Evolutionary conservation across 2,329 filamentous ascomycete genomes (phyloP), one percentile per base, ranked within the genome.

Genomic region (Zymoseptoria passerinii): DNA sequence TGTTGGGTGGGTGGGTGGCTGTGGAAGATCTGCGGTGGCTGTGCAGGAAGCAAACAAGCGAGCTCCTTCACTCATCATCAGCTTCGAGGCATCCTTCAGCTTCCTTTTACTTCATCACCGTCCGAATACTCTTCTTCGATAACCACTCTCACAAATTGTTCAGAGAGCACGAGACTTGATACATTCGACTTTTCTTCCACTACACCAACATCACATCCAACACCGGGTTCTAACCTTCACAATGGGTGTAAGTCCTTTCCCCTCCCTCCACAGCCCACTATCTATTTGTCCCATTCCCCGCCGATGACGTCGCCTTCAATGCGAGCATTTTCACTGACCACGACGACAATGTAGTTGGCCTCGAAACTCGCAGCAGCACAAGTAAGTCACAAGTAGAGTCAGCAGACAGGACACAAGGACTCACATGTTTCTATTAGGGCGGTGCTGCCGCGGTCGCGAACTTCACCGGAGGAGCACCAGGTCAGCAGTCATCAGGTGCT

Each of bases 331-430:
- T 28, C 9, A 52, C 50, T 52, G 50, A 52, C 50, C 19, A 28
- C 20, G 23, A 20, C 50, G 50, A 40, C 28, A 10, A 50, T 28
- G 23, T 64, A 77, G 76, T 72, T 78, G 60, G 77, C 77, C 63
- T 73, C 69, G 50, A 79, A 79, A 66, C 74, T 79, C 67, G 76
- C 76, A 48, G 77, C 76, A 54, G 71, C 75, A 50, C 70, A 73
- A 28, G 35, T n/a, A 44, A 44, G 35, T 4, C 10, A 44, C 35
- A 4, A 44, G 23, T 20, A 18, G 50, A 28, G 1, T 18, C 50
- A 28, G 8, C 20, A 28, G 16, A 28, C n/a, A 8, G 3, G 1
- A 28, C 5, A 1, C 18, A 23, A 13, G 50, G n/a, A 18, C 50
- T 52, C 23, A 28, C 28, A 28, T 28, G 23, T 28, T 27, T 2